A percentile compares a stretch with the other conserved stretches of the same genome.
Evolutionary conservation across 345 rosid genomes (phyloP).

Genomic region (Passiflora organensis): DNA sequence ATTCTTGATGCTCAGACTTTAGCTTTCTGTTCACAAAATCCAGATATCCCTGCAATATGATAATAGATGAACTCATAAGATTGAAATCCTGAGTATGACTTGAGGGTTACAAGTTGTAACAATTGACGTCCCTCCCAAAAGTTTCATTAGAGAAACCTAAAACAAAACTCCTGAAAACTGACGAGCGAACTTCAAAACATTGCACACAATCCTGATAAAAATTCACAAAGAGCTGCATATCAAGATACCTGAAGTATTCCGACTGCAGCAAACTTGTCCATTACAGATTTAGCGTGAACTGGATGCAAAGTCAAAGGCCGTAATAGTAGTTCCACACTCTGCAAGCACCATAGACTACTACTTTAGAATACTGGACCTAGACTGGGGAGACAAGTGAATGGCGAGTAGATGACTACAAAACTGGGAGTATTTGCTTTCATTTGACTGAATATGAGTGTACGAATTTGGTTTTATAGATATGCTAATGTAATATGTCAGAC

Average conservation of each 20-base stretch:
- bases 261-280: conserved; percentile 84
- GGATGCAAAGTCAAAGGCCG: conserved; percentile 59
- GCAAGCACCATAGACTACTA: conserved; percentile 21
- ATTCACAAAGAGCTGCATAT: conserved; percentile 1
- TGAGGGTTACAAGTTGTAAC: too few relatives aligned
- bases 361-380: neutral
- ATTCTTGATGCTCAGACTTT: conserved; percentile 23
- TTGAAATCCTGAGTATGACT: too few relatives aligned
- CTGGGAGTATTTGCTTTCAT: neutral
- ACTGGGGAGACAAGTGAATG: neutral
- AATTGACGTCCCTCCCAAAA: too few relatives aligned
- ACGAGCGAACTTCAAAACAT: too few relatives aligned
- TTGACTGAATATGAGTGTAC: neutral
- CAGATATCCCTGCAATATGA: conserved; percentile 55
- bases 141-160: too few relatives aligned
- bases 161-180: too few relatives aligned
- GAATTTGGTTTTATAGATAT: too few relatives aligned
- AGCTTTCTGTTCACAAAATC: conserved; percentile 49
- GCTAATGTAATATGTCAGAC: too few relatives aligned
- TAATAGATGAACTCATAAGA: neutral
- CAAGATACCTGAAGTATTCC: conserved; percentile 77
- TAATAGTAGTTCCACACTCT: conserved; percentile 59
- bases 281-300: conserved; percentile 48
- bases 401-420: neutral
- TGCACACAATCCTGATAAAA: too few relatives aligned